These are phyloP conservation scores for Fusarium xyrophilum DNA, from an alignment of 2,329 filamentous ascomycete species.

Conservation along the genomic window DNA sequence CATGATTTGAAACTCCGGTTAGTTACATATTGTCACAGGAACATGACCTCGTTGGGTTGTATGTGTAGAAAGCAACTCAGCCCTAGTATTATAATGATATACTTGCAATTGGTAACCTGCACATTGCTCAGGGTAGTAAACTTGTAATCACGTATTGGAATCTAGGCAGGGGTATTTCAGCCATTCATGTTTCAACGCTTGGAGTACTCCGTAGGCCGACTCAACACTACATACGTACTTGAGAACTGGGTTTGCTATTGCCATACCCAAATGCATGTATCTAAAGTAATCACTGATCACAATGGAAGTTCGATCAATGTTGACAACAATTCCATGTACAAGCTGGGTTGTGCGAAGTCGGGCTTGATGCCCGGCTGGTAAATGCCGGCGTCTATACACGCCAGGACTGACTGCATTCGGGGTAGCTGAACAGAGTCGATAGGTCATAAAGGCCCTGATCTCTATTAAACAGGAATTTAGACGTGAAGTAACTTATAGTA, in stretches of 20 bases:
- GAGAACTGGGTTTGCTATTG: background rate
- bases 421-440: background rate
- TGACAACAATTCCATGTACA: background rate
- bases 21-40: background rate
- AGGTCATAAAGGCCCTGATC: constrained; percentile 12
- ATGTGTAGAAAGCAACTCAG: background rate
- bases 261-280: background rate
- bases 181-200: background rate
- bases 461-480: too few species aligned
- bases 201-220: background rate
- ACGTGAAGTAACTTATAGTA: too few species aligned
- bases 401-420: background rate
- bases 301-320: background rate
- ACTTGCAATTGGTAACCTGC: background rate
- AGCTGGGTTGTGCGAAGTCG: background rate
- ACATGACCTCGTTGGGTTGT: background rate
- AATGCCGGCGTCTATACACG: background rate
- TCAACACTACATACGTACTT: background rate
- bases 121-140: background rate
- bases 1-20: background rate
- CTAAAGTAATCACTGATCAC: background rate
- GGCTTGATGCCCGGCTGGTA: background rate
- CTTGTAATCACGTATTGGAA: background rate
- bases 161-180: background rate
- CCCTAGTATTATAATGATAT: background rate